Evolutionary conservation across 2,329 filamentous ascomycete genomes (phyloP), one percentile per base, ranked within the genome.

Genomic region (Plenodomus biglobosus): DNA sequence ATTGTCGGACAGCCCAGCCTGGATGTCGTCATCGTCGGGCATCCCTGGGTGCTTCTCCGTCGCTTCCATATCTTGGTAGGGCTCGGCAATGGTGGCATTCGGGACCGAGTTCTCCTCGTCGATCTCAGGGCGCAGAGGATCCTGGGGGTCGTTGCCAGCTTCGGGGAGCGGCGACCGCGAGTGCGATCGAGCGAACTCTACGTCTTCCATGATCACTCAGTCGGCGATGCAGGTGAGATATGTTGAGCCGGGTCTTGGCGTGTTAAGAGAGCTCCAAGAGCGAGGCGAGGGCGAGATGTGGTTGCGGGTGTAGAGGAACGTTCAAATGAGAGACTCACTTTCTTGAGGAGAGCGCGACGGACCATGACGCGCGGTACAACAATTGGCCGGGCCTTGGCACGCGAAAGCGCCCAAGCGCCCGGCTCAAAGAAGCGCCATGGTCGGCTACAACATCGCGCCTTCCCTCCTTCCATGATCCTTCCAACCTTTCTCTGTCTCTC

Each of bases 1-100:
- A 45, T 81, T 78, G 60, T 85, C 82, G 16, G 80, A 82, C 27
- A 80, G 66, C 24, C 73, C 75, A 35, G 72, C 69, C 46, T 71
- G 65, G 40, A 68, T 52, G 22, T 71, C 69, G 34, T 75, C 72
- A 42, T 67, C 58, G 39, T 70, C 67, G 20, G 64, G 63, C 62
- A 65, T 64, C 43, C 65, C 72, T 24, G 68, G 64, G 38, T 69
- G 67, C 35, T 67, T 59, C 44, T 74, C 75, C 16, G 69, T 71
- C 37, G 69, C 69, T 48, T 78, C 78, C 67, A 75, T 74, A 44
- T 79, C 76, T 46, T 73, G 70, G 21, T 69, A 61, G 7, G 76
- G 72, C 11, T 73, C 69, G 15, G 65, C 71, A 42, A 76, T 65
- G 3, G 75, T 74, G 21, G 75, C 72, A 36, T 73, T 74, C 13